Base-by-base conservation (phyloP, 495 filamentous ascomycete genomes). In the Lasiosphaeria hispida region DNA sequence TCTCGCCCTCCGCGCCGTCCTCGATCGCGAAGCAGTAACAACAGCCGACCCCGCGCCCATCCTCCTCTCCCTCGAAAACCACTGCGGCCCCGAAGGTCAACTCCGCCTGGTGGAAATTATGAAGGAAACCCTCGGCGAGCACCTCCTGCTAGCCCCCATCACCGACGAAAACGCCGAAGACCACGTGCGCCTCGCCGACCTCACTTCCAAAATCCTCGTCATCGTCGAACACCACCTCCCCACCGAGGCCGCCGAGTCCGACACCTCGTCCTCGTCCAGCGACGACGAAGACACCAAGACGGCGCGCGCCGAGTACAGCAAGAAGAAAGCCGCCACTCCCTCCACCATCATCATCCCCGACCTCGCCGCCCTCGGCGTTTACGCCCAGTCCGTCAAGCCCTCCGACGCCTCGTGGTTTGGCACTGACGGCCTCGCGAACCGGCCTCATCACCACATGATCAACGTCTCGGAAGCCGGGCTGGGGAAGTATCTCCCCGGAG, bases 351-450 rank as follows among this genome's bases (percentile, higher is more conserved):
- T 84, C 61, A 68, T 83, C 38, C 78, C 80, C 1, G 80, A 81
- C 53, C 73, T 84, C 13, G 79, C 78, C 4, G 75, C 74, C 40
- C 67, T 84, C 1, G 81, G 81, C 15, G 74, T 84, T 30, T 84
- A 83, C 55, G 81, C 79, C 1, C 81, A 84, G 56, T 81, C 78
- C 0, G 77, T 82, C 13, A 84, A 84, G 57, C 81, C 81, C 0
- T 62, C 58, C 49, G 78, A 84, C 54, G 70, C 74, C 48, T 80
- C 77, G 0, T 84, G 81, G 80, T 80, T 72, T 61, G 34, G 61
- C 11, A 57, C 47, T 0, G 58, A 58, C 1, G 30, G 41, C 1
- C 62, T 80, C 3, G 60, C 63, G 11, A 75, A 80, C 48, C 75
- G 70, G 0, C 81, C 81, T 6, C 78, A 78, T 50, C 76, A 82